Evolutionary conservation across 441 rosid species (phyloP).

Genomic region (Pelargonium myrrhifolium): DNA sequence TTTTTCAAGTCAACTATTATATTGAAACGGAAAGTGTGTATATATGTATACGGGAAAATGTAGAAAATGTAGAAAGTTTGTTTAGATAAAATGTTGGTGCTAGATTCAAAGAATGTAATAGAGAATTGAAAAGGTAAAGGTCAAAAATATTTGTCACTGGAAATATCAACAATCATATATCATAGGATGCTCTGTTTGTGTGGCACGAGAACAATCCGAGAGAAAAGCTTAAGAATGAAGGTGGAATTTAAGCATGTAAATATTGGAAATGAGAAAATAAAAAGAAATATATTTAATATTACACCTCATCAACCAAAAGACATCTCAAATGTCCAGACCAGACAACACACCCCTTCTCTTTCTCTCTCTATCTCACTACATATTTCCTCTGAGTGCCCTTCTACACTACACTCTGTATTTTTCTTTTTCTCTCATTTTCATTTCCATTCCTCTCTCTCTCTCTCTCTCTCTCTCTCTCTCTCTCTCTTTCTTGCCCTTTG

Average conservation of each 20-base stretch:
- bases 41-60: too few relatives aligned
- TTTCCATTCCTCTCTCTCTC: conserved; percentile 3
- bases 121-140: neutral
- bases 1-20: too few relatives aligned
- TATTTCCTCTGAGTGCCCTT: conserved; percentile 26
- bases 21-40: too few relatives aligned
- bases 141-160: neutral
- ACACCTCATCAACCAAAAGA: neutral
- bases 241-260: too few relatives aligned
- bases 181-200: neutral
- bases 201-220: too few relatives aligned
- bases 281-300: too few relatives aligned
- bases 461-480: conserved; percentile 19
- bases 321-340: neutral
- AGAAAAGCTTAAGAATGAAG: neutral
- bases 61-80: too few relatives aligned
- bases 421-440: neutral
- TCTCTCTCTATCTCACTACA: neutral
- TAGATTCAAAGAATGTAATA: neutral
- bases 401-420: neutral
- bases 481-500: conserved; percentile 31
- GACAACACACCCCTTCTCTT: neutral
- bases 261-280: neutral
- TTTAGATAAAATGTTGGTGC: neutral
- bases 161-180: neutral